Evolutionary conservation across 768 basidiomycete species (phyloP).

Genomic region (Russula sp.): DNA sequence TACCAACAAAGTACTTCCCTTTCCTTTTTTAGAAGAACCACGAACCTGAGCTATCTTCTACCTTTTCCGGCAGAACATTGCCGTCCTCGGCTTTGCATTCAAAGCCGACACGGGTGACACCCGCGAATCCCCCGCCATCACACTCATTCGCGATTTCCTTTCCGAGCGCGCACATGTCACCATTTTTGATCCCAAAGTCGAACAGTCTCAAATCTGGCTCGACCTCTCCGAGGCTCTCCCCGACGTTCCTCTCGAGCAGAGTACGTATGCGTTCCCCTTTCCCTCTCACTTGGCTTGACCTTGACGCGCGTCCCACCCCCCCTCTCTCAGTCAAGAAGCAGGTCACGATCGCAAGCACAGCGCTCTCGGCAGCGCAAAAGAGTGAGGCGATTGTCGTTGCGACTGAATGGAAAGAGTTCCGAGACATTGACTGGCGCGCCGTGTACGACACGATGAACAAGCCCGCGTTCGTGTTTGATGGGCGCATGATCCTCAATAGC

Average conservation of each 20-base stretch:
- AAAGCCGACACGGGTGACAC: slow-evolving; percentile 99
- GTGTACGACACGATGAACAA: slow-evolving; percentile 90
- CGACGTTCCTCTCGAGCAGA: slow-evolving; percentile 48
- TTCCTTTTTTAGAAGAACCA: background rate
- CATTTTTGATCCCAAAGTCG: slow-evolving; percentile 90
- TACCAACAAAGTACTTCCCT: slow-evolving; percentile 71
- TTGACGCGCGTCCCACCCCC: background rate
- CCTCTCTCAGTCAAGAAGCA: slow-evolving; percentile 68
- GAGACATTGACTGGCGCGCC: slow-evolving; percentile 79
- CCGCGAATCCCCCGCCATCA: slow-evolving; percentile 93
- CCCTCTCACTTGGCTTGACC: background rate
- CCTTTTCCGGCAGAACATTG: slow-evolving; percentile 57
- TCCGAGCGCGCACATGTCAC: slow-evolving; percentile 80
- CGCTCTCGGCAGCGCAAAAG: slow-evolving; percentile 79
- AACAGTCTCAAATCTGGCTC: slow-evolving; percentile 78
- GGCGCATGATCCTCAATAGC: slow-evolving; percentile 79
- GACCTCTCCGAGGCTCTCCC: slow-evolving; percentile 70
- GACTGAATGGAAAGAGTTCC: slow-evolving; percentile 98
- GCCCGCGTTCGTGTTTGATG: slow-evolving; percentile 98
- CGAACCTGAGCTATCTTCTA: no score
- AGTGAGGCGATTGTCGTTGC: slow-evolving; percentile 93
- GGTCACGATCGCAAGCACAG: slow-evolving; percentile 68
- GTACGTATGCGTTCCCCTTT: slow-evolving; percentile 37
- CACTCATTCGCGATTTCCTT: slow-evolving; percentile 89
- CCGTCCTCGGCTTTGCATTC: slow-evolving; percentile 97